Evolutionary conservation across 2,329 filamentous ascomycete genomes (phyloP).

Genomic region (Fusarium sp.): DNA sequence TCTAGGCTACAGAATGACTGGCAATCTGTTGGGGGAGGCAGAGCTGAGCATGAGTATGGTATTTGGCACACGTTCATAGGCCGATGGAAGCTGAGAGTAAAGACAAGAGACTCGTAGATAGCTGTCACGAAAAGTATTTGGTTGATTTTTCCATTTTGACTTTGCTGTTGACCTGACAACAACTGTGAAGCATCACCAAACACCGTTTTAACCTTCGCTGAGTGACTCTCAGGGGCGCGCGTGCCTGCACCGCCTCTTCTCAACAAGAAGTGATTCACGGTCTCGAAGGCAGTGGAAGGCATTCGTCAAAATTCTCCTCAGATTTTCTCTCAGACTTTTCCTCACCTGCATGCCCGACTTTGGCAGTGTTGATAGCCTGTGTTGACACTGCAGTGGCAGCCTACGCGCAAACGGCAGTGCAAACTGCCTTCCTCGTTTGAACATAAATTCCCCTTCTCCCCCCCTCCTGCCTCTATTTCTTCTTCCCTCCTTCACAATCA

Average conservation of each 20-base stretch:
- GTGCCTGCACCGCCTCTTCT: not conserved
- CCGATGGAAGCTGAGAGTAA: not conserved
- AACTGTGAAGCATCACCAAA: not conserved
- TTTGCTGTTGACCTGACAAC: not conserved
- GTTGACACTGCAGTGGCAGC: constrained; percentile 5
- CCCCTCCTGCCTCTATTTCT: not conserved
- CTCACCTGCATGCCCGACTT: not conserved
- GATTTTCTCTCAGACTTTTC: not conserved
- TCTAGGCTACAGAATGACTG: not conserved
- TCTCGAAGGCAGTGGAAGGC: not conserved
- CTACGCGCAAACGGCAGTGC: not conserved
- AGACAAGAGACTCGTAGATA: not conserved
- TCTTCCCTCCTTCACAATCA: not conserved
- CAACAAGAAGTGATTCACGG: constrained; percentile 24
- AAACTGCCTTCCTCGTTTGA: not conserved
- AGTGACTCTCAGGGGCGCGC: not conserved
- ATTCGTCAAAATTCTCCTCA: too few relatives aligned
- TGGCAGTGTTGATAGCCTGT: not conserved
- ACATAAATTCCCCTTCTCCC: not conserved
- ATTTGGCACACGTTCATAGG: not conserved
- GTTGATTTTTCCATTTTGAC: not conserved
- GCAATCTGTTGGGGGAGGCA: constrained; percentile 5
- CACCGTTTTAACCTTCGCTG: not conserved
- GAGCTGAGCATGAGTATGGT: constrained; percentile 5
- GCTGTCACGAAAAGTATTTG: constrained; percentile 20